Conservation (phyloP, 108 stramenopile species). For the Ochromonas danica region DNA sequence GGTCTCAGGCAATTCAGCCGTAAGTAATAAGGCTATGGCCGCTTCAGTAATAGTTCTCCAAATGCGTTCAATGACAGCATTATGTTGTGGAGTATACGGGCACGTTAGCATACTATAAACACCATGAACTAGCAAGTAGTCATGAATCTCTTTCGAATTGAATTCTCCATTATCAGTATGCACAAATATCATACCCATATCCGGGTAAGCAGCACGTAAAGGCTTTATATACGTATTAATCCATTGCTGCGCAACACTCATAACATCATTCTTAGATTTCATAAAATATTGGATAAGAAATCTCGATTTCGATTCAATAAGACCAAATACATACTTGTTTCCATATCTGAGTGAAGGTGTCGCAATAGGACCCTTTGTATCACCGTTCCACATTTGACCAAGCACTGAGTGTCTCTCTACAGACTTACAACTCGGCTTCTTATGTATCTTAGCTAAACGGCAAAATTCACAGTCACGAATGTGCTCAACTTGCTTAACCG, state of each 20-base stretch:
- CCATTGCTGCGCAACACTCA: not conserved
- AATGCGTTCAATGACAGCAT: slow-evolving; percentile 26
- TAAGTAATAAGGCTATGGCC: not conserved
- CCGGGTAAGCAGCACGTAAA: slow-evolving; percentile 1
- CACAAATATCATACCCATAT: not conserved
- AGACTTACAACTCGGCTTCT: slow-evolving; percentile 15
- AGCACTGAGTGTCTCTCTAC: slow-evolving; percentile 14
- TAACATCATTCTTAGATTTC: not conserved
- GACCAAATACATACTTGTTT: slow-evolving; percentile 26
- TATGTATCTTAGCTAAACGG: slow-evolving; percentile 16
- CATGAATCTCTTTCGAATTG: not conserved
- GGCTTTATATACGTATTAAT: slow-evolving; percentile 4
- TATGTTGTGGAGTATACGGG: slow-evolving; percentile 3
- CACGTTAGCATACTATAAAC: not conserved
- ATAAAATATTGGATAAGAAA: not conserved
- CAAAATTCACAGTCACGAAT: slow-evolving; percentile 16
- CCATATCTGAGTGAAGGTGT: slow-evolving; percentile 11
- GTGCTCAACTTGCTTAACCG: slow-evolving; percentile 14
- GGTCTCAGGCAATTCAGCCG: slow-evolving; percentile 21
- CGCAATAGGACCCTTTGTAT: not conserved
- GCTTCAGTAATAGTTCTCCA: slow-evolving; percentile 22
- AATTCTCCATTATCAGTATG: slow-evolving; percentile 30
- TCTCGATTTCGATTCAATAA: slow-evolving; percentile 25
- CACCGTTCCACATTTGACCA: slow-evolving; percentile 9
- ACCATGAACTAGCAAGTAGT: slow-evolving; percentile 8